Evolutionary conservation across 2,329 filamentous ascomycete genomes (phyloP).

Genomic region (Fusarium pininemorale): DNA sequence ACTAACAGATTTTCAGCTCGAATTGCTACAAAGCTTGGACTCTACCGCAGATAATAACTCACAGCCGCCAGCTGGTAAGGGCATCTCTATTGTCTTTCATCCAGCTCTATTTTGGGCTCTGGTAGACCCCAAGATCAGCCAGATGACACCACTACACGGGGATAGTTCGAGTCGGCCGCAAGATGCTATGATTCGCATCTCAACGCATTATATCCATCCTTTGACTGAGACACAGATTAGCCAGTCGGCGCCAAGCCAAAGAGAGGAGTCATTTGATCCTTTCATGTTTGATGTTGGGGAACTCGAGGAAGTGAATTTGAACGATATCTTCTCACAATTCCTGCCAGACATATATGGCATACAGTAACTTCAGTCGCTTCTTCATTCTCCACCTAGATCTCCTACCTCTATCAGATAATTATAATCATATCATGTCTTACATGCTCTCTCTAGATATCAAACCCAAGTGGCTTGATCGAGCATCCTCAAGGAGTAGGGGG

Average conservation of each 20-base stretch:
- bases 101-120: slow-evolving; percentile 8
- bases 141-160: background rate
- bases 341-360: background rate
- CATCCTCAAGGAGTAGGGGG: background rate
- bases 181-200: slow-evolving; percentile 1
- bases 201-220: slow-evolving; percentile 9
- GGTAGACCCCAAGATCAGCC: slow-evolving; percentile 8
- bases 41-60: background rate
- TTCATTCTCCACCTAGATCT: too few species aligned
- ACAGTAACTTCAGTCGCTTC: background rate
- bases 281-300: background rate
- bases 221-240: background rate
- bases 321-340: background rate
- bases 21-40: background rate
- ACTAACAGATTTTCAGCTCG: background rate
- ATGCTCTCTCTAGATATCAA: background rate
- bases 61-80: background rate
- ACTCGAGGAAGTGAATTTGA: slow-evolving; percentile 6
- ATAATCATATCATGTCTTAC: background rate
- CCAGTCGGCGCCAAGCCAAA: background rate
- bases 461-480: background rate
- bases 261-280: background rate
- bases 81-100: background rate
- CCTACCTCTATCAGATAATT: too few species aligned
- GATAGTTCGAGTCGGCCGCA: background rate